phyloP scores from a whole-genome alignment of 2,329 filamentous ascomycete species.

The Arachnopeziza araneosa region DNA sequence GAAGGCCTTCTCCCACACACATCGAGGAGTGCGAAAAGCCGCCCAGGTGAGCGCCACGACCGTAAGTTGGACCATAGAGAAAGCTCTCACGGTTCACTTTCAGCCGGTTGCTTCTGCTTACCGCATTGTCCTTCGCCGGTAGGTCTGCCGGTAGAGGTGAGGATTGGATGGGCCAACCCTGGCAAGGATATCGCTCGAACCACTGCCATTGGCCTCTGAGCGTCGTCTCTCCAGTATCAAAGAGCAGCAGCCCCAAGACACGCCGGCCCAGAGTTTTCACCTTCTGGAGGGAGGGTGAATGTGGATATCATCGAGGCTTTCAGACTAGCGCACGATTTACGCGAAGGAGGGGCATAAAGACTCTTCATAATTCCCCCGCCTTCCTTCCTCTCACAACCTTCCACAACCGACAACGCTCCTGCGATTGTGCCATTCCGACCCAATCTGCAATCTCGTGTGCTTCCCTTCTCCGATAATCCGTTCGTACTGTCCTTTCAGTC shows the following conservation, averaged over 20 bases:
- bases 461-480: slow-evolving; percentile 11
- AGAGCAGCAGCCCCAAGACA: neutral
- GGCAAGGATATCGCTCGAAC: neutral
- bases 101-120: neutral
- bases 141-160: neutral
- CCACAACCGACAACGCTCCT: slow-evolving; percentile 16
- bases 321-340: slow-evolving; percentile 1
- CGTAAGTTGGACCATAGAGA: neutral
- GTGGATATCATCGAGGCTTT: neutral
- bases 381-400: slow-evolving; percentile 8
- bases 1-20: neutral
- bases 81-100: neutral
- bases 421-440: slow-evolving; percentile 11
- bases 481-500: slow-evolving; percentile 31
- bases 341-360: slow-evolving; percentile 19
- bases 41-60: neutral
- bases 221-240: neutral
- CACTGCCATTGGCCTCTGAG: neutral
- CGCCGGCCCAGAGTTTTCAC: neutral
- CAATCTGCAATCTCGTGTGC: slow-evolving; percentile 3
- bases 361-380: slow-evolving; percentile 15
- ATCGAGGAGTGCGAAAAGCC: neutral
- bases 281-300: neutral
- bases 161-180: neutral
- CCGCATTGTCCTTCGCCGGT: neutral